Percentiles rank a stretch among this genome's conserved stretches.
These are phyloP conservation scores for Dysphania ambrosioides DNA, from an alignment of 148 eudicot species.

Conservation along the genomic window DNA sequence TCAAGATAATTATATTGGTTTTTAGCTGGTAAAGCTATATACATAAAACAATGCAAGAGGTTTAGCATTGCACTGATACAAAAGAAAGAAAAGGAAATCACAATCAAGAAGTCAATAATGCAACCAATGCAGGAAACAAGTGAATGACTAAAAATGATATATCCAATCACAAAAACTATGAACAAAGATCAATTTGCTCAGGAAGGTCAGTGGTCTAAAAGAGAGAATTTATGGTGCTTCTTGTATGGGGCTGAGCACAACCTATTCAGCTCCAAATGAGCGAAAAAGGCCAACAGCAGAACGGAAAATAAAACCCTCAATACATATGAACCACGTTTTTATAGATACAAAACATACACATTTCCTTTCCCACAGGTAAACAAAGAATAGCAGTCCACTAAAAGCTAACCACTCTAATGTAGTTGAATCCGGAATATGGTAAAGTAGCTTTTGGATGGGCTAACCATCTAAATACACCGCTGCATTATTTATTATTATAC, in stretches of 20 bases:
- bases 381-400: not conserved
- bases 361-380: not conserved
- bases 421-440: not conserved
- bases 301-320: not conserved
- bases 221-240: not conserved
- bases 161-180: not conserved
- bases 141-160: not conserved
- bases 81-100: not conserved
- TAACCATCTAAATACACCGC: not conserved
- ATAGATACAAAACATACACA: slow-evolving; percentile 1
- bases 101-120: not conserved
- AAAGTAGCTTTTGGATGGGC: not conserved
- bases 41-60: not conserved
- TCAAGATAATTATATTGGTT: not conserved
- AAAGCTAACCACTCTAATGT: not conserved
- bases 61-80: not conserved
- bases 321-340: not conserved
- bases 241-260: not conserved
- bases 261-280: not conserved
- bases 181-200: not conserved
- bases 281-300: not conserved
- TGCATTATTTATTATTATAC: not conserved
- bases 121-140: not conserved
- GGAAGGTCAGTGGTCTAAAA: not conserved
- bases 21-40: not conserved